Evolutionary conservation across 139 green algal species (phyloP).

Genomic region (Auxenochlorella protothecoides): DNA sequence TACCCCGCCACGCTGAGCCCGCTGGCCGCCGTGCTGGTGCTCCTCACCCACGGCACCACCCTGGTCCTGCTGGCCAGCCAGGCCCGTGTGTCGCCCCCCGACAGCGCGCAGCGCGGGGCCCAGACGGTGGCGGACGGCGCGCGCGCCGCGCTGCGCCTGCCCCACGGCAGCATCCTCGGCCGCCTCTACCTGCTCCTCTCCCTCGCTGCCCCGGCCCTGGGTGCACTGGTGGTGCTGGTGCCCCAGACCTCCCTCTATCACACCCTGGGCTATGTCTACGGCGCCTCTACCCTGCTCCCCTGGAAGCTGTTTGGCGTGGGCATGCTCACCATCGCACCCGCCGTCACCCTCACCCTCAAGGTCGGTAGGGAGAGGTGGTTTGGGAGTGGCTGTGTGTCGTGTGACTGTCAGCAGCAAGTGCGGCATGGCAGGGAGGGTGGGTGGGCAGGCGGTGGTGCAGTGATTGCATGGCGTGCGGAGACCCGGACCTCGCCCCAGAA

Average conservation of each 20-base stretch:
- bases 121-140: conserved; percentile 2
- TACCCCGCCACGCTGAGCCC: conserved; percentile 11
- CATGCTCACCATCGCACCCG: conserved; percentile 10
- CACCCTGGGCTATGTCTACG: conserved; percentile 22
- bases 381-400: no score
- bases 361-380: not conserved
- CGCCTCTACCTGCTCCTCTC: conserved; percentile 12
- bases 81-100: not conserved
- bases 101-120: not conserved
- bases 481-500: no score
- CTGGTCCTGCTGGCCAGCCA: conserved; percentile 11
- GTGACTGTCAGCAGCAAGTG: no score
- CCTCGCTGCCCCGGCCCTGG: no score
- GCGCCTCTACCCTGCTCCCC: conserved; percentile 7
- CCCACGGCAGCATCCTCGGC: not conserved
- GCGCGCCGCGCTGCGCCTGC: not conserved
- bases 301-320: conserved; percentile 12
- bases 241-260: conserved; percentile 12
- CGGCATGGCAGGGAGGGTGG: no score
- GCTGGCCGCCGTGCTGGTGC: not conserved
- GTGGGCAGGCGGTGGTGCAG: no score
- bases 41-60: not conserved
- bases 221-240: not conserved
- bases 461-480: no score
- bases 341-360: conserved; percentile 17